Evolutionary conservation across 768 basidiomycete species (phyloP).

Genomic region (Rubroboletus pulcherrimus): DNA sequence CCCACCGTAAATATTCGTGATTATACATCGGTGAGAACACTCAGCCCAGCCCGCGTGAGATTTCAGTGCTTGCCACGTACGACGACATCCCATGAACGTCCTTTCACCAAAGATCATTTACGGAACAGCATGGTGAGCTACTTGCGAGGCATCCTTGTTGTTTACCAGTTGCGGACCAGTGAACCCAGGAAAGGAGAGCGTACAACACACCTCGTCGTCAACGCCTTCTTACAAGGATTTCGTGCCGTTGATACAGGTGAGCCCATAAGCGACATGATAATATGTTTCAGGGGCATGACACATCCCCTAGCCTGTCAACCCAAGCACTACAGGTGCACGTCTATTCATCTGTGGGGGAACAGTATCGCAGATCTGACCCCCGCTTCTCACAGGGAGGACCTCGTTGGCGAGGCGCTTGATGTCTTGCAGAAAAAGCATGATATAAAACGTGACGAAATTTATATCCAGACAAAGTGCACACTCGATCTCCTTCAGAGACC

Average conservation of each 20-base stretch:
- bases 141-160: not conserved
- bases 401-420: slow-evolving; percentile 72
- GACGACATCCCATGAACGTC: slow-evolving; percentile 24
- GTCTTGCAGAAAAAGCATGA: slow-evolving; percentile 53
- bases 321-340: slow-evolving; percentile 62
- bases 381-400: slow-evolving; percentile 56
- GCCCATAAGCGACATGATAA: slow-evolving; percentile 17
- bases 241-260: slow-evolving; percentile 79
- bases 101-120: slow-evolving; percentile 49
- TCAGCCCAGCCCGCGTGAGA: slow-evolving; percentile 13
- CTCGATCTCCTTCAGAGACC: not conserved
- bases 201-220: slow-evolving; percentile 63
- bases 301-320: slow-evolving; percentile 54
- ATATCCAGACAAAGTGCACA: slow-evolving; percentile 74
- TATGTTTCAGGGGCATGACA: slow-evolving; percentile 15
- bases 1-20: not conserved
- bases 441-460: slow-evolving; percentile 66
- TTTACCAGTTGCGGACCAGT: not conserved
- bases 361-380: not conserved
- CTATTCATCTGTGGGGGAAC: not conserved
- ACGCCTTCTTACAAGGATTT: slow-evolving; percentile 74
- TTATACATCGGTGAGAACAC: not conserved
- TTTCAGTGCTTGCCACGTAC: slow-evolving; percentile 2
- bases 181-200: slow-evolving; percentile 68
- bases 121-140: slow-evolving; percentile 56